Evolutionary conservation across 257 asterid genomes (phyloP).

Genomic region (Solanum etuberosum): DNA sequence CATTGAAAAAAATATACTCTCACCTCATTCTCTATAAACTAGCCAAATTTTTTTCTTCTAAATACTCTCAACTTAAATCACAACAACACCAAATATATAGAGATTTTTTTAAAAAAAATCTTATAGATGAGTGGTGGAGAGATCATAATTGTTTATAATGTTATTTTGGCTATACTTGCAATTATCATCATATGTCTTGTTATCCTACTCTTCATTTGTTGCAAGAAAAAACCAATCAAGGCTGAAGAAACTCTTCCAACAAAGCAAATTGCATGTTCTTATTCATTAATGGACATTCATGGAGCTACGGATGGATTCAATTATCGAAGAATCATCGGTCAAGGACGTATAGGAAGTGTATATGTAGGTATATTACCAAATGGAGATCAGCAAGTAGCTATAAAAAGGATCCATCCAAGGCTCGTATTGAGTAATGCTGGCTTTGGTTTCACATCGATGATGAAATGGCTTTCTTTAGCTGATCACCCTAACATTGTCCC

Average conservation of each 20-base stretch:
- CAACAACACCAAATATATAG: neutral
- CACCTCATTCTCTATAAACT: neutral
- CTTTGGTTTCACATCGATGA: slow-evolving; percentile 51
- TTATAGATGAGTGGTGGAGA: slow-evolving; percentile 17
- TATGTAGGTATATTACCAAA: slow-evolving; percentile 64
- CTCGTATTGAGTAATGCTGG: slow-evolving; percentile 66
- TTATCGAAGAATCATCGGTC: slow-evolving; percentile 55
- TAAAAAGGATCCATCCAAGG: slow-evolving; percentile 60
- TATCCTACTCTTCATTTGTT: slow-evolving; percentile 25
- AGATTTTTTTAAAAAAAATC: neutral
- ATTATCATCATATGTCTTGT: slow-evolving; percentile 18
- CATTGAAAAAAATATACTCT: neutral
- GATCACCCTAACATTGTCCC: slow-evolving; percentile 66
- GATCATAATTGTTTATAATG: slow-evolving; percentile 22
- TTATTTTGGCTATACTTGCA: slow-evolving; percentile 25
- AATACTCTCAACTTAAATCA: neutral
- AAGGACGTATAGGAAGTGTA: slow-evolving; percentile 64
- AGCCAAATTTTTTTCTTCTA: neutral
- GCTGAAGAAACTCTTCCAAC: slow-evolving; percentile 18
- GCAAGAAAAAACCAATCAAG: slow-evolving; percentile 27
- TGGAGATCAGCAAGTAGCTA: slow-evolving; percentile 51
- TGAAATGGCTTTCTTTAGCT: slow-evolving; percentile 52
- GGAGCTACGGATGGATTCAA: slow-evolving; percentile 83
- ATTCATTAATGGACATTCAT: slow-evolving; percentile 56
- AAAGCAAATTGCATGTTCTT: slow-evolving; percentile 30